Conservation (phyloP, 345 rosid genomes). For the Euphorbia pulcherrima region DNA sequence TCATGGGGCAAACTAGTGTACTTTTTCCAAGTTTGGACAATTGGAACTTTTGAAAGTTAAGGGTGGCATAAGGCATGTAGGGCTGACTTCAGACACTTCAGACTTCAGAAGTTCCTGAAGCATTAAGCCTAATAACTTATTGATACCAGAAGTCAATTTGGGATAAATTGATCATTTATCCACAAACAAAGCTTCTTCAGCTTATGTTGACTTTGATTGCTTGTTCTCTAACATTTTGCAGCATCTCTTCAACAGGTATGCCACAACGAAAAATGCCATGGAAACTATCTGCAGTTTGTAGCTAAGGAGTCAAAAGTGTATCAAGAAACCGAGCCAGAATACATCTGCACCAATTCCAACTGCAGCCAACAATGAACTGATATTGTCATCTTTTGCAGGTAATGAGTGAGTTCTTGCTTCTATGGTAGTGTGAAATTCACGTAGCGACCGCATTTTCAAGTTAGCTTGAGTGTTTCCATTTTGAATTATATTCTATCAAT, state of each 20-base stretch:
- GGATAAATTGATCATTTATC: neutral
- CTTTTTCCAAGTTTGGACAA: too few relatives aligned
- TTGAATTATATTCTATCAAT: constrained; percentile 19
- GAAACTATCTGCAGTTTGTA: constrained; percentile 1
- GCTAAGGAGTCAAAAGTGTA: constrained; percentile 1
- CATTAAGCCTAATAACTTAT: neutral
- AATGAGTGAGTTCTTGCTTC: constrained; percentile 22
- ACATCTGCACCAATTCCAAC: constrained; percentile 7
- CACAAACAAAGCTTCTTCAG: neutral
- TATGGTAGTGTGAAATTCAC: constrained; percentile 1
- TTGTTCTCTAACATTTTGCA: constrained; percentile 14
- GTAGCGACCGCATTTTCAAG: neutral
- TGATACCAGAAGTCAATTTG: neutral
- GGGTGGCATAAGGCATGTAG: too few relatives aligned
- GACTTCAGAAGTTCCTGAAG: too few relatives aligned
- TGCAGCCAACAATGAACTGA: constrained; percentile 2
- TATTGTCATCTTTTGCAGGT: neutral
- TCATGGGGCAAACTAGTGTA: too few relatives aligned
- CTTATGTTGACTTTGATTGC: neutral
- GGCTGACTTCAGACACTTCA: too few relatives aligned
- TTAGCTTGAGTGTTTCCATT: constrained; percentile 22
- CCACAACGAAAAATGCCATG: constrained; percentile 7
- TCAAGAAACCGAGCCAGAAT: neutral
- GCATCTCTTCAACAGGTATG: constrained; percentile 15
- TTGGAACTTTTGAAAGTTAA: too few relatives aligned